phyloP scores from a whole-genome alignment of 805 yeast species.

The Teunomyces panamensis region DNA sequence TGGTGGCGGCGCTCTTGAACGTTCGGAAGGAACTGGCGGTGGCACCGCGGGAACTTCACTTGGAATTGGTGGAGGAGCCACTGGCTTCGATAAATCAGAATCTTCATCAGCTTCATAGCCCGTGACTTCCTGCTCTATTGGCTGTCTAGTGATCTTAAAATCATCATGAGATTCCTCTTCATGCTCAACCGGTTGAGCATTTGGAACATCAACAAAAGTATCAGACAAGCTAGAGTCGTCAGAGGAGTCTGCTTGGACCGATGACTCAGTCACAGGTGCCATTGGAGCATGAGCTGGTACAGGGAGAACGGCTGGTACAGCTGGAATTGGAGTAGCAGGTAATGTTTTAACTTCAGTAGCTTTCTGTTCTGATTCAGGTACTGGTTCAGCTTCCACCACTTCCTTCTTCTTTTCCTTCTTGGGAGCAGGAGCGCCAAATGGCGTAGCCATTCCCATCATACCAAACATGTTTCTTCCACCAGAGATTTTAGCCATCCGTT shows the following conservation, averaged over 20 bases:
- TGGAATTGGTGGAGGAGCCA: slow-evolving; percentile 12
- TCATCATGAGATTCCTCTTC: slow-evolving; percentile 7
- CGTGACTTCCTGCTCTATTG: slow-evolving; percentile 35
- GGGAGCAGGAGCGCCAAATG: slow-evolving; percentile 28
- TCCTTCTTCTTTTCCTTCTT: slow-evolving; percentile 5
- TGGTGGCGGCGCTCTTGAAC: slow-evolving; percentile 11
- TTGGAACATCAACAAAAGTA: not conserved
- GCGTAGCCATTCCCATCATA: slow-evolving; percentile 56
- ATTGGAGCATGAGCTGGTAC: too few relatives aligned
- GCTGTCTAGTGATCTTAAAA: slow-evolving; percentile 11
- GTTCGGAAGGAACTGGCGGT: slow-evolving; percentile 6
- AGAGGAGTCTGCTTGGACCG: not conserved
- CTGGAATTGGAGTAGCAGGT: not conserved
- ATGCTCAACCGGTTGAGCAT: not conserved
- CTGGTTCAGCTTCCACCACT: not conserved
- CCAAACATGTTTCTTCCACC: slow-evolving; percentile 83
- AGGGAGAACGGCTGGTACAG: not conserved
- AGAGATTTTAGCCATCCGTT: slow-evolving; percentile 93
- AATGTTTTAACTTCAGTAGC: not conserved
- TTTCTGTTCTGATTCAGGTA: not conserved
- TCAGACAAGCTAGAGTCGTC: not conserved
- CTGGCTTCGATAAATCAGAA: slow-evolving; percentile 25
- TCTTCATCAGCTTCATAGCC: slow-evolving; percentile 74
- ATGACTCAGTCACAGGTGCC: too few relatives aligned
- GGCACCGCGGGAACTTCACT: slow-evolving; percentile 1